Evolutionary conservation across 2,329 filamentous ascomycete species (phyloP), one percentile per base, ranked within the genome.

Genomic region (Truncatella angustata): DNA sequence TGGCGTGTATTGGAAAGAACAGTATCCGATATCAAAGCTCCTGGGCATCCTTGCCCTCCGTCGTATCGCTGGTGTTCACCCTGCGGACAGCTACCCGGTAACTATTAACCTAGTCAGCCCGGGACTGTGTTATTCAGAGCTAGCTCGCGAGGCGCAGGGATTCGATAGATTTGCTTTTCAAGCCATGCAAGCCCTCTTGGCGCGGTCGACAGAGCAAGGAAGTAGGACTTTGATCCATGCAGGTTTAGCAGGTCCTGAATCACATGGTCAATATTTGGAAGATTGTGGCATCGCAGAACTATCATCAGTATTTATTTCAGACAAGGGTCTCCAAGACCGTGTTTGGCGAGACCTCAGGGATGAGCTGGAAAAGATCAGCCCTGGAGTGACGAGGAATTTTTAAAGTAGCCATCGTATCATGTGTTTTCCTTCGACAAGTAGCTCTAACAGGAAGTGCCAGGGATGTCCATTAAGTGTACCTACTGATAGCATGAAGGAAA

Each of bases 101-200:
- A 73, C 73, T 1, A 57, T 84, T 52, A 82, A 81, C 58, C 69
- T 70, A 54, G 54, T 79, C 18, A 80, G 79, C 51, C 80, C 81
- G 0, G 80, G 80, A 1, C 66, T 78, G 26, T 83, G 80, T 60
- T 69, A 78, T 36, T 75, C 75, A 1, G 66, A 73, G 21, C 65
- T 84, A 1, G 59, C 56, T 5, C 68, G 78, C 9, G 37, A 40
- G 37, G 37, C 37, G 16, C 18, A 40, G 2, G 71, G 79, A 0
- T 23, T 47, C 0, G 50, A 32, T 14, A 49, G 11, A 1, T 46
- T 47, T 18, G 49, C 16, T 30, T 59, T 30, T 30, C 60, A 43
- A 18, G 50, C 70, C 9, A 30, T 75, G 32, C 64, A 68, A 21
- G 48, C 66, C 10, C 5, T 73, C 18, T 48, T 76, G 32, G 76